Conservation (phyloP, 805 yeast species). For the Yarrowia alimentaria region DNA sequence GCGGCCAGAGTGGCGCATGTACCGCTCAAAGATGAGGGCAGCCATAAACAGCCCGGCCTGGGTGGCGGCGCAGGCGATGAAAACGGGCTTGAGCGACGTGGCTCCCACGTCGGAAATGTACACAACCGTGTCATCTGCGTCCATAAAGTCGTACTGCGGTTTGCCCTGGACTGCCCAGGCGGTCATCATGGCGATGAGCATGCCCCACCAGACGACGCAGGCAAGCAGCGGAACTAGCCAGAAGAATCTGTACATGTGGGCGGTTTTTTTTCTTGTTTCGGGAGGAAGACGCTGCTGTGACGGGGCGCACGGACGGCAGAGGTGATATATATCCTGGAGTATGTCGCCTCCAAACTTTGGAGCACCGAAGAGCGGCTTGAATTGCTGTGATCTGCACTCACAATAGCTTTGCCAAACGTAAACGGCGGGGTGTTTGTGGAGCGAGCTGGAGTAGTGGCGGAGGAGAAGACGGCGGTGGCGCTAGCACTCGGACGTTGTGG, state of each 20-base stretch:
- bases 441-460: too few relatives aligned
- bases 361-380: constrained; percentile 15
- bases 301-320: too few relatives aligned
- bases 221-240: constrained; percentile 63
- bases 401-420: constrained; percentile 2
- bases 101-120: constrained; percentile 89
- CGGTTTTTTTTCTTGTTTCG: neutral
- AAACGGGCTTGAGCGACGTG: constrained; percentile 77
- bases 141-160: constrained; percentile 65
- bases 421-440: neutral
- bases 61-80: constrained; percentile 71
- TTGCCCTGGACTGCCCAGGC: constrained; percentile 81
- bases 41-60: constrained; percentile 75
- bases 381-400: constrained; percentile 14
- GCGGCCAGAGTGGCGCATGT: constrained; percentile 56
- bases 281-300: constrained; percentile 1
- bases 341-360: constrained; percentile 24
- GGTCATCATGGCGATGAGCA: constrained; percentile 74
- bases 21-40: constrained; percentile 60
- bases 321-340: too few relatives aligned
- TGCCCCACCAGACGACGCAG: constrained; percentile 80
- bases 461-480: too few relatives aligned
- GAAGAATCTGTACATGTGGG: constrained; percentile 23
- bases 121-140: constrained; percentile 44
- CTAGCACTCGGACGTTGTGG: too few relatives aligned